phyloP scores from a whole-genome alignment of 1,139 yeast genomes.

The Petasospora fabianii region DNA sequence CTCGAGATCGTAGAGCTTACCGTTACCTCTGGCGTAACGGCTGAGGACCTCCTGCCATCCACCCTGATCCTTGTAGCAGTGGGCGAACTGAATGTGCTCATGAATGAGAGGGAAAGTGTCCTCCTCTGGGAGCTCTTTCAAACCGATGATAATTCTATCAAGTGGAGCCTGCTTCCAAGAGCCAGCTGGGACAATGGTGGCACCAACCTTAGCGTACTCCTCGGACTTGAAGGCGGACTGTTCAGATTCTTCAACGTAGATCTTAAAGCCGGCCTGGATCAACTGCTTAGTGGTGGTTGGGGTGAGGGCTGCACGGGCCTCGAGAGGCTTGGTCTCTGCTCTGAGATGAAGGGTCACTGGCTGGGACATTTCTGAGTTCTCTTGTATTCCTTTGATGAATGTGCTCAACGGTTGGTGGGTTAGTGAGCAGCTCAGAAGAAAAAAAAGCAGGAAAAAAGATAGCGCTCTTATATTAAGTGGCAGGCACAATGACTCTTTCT shows the following conservation, averaged over 20 bases:
- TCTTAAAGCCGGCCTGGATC: conserved; percentile 82
- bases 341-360: conserved; percentile 70
- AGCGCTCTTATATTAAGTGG: conserved; percentile 2
- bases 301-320: conserved; percentile 95
- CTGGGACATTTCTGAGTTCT: conserved; percentile 11
- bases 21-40: conserved; percentile 89
- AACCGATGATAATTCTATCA: conserved; percentile 85
- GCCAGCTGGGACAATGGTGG: conserved; percentile 84
- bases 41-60: conserved; percentile 93
- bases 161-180: conserved; percentile 91
- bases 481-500: conserved; percentile 8
- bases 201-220: conserved; percentile 81
- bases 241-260: conserved; percentile 81
- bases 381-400: neutral
- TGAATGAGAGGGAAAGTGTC: conserved; percentile 90
- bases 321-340: conserved; percentile 96
- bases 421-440: neutral
- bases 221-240: conserved; percentile 74
- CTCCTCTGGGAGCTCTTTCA: conserved; percentile 90
- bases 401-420: neutral
- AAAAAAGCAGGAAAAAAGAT: neutral
- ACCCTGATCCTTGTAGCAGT: conserved; percentile 94
- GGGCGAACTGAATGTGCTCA: conserved; percentile 97
- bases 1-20: conserved; percentile 88
- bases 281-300: conserved; percentile 85